phyloP scores from a whole-genome alignment of 2,329 filamentous ascomycete species.

The Immersiporthe knoxdaviesiana region DNA sequence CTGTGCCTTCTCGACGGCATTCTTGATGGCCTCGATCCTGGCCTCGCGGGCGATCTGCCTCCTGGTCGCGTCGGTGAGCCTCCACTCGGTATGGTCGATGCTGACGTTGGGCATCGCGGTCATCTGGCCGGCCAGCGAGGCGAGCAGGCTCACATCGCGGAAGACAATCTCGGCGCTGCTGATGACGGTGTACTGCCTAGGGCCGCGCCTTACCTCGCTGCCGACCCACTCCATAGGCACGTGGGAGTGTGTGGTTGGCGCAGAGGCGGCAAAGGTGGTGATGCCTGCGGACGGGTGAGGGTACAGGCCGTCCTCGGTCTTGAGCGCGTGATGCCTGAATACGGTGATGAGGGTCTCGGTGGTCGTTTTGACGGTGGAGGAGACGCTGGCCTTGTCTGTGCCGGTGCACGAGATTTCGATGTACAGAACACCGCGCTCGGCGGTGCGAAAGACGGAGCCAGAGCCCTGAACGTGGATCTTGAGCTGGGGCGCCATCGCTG shows the following conservation, averaged over 20 bases:
- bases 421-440: constrained; percentile 31
- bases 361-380: constrained; percentile 21
- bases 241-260: constrained; percentile 24
- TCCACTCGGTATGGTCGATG: constrained; percentile 31
- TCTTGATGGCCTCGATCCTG: constrained; percentile 30
- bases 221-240: constrained; percentile 3
- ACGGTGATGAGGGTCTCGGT: constrained; percentile 24
- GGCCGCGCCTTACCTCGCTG: background rate
- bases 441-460: constrained; percentile 30
- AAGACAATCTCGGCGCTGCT: constrained; percentile 31
- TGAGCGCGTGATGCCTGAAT: constrained; percentile 29
- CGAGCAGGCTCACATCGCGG: constrained; percentile 30
- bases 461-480: constrained; percentile 31
- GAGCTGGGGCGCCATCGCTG: constrained; percentile 30
- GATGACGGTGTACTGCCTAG: constrained; percentile 25
- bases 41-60: constrained; percentile 31
- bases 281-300: constrained; percentile 31
- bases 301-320: constrained; percentile 27
- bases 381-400: constrained; percentile 20
- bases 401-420: constrained; percentile 22
- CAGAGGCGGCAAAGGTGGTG: constrained; percentile 31
- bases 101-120: constrained; percentile 30
- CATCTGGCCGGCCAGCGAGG: constrained; percentile 26
- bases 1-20: constrained; percentile 32
- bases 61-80: constrained; percentile 28